Conservation (phyloP, 176 grass and related monocot genomes). For the Ampelocalamus luodianensis region DNA sequence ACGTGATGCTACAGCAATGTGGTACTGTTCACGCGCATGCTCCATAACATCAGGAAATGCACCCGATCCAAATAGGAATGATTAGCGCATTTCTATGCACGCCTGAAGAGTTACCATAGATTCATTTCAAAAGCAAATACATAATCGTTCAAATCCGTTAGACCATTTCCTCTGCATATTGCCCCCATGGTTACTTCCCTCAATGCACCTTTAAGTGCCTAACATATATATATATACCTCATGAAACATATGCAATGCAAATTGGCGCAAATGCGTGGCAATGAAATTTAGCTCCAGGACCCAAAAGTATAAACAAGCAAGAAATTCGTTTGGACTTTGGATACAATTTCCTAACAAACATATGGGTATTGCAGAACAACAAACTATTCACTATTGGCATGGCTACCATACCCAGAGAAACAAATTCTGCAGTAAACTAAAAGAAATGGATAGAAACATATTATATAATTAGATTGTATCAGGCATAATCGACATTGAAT, state of each 20-base stretch:
- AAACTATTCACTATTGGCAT: neutral
- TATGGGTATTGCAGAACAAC: constrained; percentile 10
- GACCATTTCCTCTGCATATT: neutral
- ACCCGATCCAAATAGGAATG: constrained; percentile 8
- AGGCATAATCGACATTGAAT: neutral
- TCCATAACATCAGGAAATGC: too few relatives aligned
- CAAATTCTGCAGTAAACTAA: constrained; percentile 1
- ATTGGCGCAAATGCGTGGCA: neutral
- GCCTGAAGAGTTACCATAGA: constrained; percentile 1
- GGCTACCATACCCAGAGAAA: constrained; percentile 21
- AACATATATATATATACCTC: constrained; percentile 22
- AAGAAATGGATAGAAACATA: neutral
- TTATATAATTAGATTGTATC: constrained; percentile 31
- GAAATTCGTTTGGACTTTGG: neutral
- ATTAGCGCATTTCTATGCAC: neutral
- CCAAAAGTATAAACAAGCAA: constrained; percentile 17
- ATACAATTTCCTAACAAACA: neutral
- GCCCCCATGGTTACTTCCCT: neutral
- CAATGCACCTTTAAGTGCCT: neutral
- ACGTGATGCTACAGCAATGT: too few relatives aligned
- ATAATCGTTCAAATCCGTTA: neutral
- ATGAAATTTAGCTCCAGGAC: constrained; percentile 2
- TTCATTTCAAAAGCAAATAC: neutral
- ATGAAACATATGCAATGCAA: neutral
- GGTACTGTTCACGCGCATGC: too few relatives aligned